A percentile compares a stretch with the other conserved stretches of the same genome.
These are phyloP conservation scores for Cytospora chrysosperma DNA, from an alignment of 2,329 filamentous ascomycete genomes.

Conservation along the genomic window DNA sequence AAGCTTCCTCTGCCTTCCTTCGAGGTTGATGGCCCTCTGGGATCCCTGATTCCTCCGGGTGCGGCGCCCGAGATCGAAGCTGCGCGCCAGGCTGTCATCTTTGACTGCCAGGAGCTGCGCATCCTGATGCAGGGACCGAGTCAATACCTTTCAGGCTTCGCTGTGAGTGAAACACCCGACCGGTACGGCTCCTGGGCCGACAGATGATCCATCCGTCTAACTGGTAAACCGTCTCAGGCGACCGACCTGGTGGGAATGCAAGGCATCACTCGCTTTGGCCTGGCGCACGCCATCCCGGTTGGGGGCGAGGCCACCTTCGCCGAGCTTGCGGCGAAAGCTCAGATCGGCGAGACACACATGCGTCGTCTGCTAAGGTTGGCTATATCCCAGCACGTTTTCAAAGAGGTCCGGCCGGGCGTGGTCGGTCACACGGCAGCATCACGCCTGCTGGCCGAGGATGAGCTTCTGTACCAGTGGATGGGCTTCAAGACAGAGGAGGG, in stretches of 20 bases:
- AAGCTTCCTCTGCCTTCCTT: neutral
- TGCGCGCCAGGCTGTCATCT: constrained; percentile 15
- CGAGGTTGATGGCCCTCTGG: neutral
- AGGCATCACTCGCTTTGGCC: constrained; percentile 12
- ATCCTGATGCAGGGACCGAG: constrained; percentile 11
- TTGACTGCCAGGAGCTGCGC: constrained; percentile 12
- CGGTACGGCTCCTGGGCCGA: neutral
- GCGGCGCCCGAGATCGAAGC: constrained; percentile 3
- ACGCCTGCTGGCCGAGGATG: constrained; percentile 15
- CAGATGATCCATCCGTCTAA: neutral
- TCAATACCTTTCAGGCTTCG: constrained; percentile 4
- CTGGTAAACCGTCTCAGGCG: neutral
- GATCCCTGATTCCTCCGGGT: neutral
- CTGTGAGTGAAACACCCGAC: neutral
- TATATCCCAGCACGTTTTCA: constrained; percentile 14
- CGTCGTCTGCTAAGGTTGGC: neutral
- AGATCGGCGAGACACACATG: constrained; percentile 15
- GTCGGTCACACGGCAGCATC: constrained; percentile 14
- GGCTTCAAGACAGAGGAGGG: constrained; percentile 6
- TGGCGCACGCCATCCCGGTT: neutral
- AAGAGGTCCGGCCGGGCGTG: constrained; percentile 1
- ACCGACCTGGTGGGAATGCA: constrained; percentile 3
- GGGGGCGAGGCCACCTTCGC: constrained; percentile 8
- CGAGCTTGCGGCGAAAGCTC: constrained; percentile 5
- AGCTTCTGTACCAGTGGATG: constrained; percentile 14